phyloP scores from a whole-genome alignment of 1,284 basidiomycete genomes.

The Jaminaea rosea region DNA sequence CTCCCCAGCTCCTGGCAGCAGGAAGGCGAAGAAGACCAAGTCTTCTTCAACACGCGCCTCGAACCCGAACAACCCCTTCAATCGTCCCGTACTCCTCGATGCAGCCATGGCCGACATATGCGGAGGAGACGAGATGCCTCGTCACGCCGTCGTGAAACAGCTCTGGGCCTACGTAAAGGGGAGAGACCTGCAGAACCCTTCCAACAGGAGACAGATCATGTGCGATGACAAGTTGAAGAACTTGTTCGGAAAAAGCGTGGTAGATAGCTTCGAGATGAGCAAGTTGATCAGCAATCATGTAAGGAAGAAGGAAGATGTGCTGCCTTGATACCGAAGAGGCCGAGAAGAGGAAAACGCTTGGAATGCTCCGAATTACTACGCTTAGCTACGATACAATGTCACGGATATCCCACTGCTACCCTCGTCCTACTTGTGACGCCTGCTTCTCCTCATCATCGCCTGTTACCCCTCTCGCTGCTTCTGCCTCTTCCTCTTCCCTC shows the following conservation, averaged over 20 bases:
- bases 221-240: conserved; percentile 63
- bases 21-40: conserved; percentile 25
- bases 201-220: conserved; percentile 62
- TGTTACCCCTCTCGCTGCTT: conserved; percentile 4
- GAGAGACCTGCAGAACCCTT: conserved; percentile 68
- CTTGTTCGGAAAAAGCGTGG: conserved; percentile 65
- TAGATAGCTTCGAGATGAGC: conserved; percentile 53
- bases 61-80: conserved; percentile 45
- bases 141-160: conserved; percentile 78
- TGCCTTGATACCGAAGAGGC: no score
- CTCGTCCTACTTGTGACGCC: neutral
- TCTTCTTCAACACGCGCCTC: conserved; percentile 7
- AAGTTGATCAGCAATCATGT: conserved; percentile 43
- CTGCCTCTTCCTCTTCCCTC: no score
- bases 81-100: conserved; percentile 36
- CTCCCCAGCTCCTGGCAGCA: conserved; percentile 24
- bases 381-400: no score
- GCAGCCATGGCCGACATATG: conserved; percentile 39
- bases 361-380: no score
- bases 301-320: conserved; percentile 31
- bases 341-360: no score
- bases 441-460: neutral
- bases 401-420: no score
- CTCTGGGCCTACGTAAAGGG: conserved; percentile 75
- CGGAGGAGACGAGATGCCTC: conserved; percentile 54